Conservation (phyloP, 129 eudicot genomes). For the sunflower (Helianthus annuus) region HanXRQr2.0-SUNRISE NC_035445.2:148895993-148896492, state of each 20-base stretch:
- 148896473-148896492: constrained; percentile 82
- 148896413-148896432: constrained; percentile 95
- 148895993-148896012: too few relatives aligned
- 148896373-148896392: constrained; percentile 79
- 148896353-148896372: constrained; percentile 59
- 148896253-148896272: constrained; percentile 78
- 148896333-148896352: constrained; percentile 36
- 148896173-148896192: constrained; percentile 57
- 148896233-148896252: constrained; percentile 89
- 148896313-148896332: constrained; percentile 34
- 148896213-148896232: constrained; percentile 81
- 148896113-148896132: constrained; percentile 59
- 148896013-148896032: too few relatives aligned
- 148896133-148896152: constrained; percentile 94
- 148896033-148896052: too few relatives aligned
- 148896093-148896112: too few relatives aligned
- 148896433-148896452: constrained; percentile 87
- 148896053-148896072: too few relatives aligned
- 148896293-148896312: constrained; percentile 84
- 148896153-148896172: constrained; percentile 66
- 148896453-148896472: constrained; percentile 54
- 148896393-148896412: constrained; percentile 88
- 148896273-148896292: constrained; percentile 87
- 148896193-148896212: constrained; percentile 74
- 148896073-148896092: too few relatives aligned